Evolutionary conservation across 352 stramenopile species (phyloP), one percentile per base, ranked within the genome.

Genomic region (Phytophthora foliorum): DNA sequence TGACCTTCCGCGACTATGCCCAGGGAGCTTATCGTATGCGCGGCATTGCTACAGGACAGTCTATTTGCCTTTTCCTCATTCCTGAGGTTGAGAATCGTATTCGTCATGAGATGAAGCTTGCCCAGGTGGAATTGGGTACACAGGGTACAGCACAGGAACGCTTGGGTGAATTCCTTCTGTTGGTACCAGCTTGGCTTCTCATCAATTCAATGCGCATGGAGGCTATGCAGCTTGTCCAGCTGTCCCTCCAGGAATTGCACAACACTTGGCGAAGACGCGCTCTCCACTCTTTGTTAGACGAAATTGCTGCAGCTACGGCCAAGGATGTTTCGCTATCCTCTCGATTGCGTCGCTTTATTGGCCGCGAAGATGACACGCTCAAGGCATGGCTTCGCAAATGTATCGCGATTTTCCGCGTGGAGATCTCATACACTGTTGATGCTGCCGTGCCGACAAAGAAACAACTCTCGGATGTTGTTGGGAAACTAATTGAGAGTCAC

Each of bases 181-280:
- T 93, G 6, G 89, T 97, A 24, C 86, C 90, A 5, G 92, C 91
- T 5, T 99, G 98, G 98, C 88, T 99, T 29, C 92, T 98, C 53
- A 94, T 99, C 52, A 99, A 99, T 85, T 99, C 97, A 67, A 99
- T 99, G 97, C 97, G 97, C 27, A 99, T 98, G 67, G 98, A 99
- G 72, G 98, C 98, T 60, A 98, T 99, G 88, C 98, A 99, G 73
- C 98, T 99, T 44, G 91, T 98, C n/a, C 94, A 99, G 75, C 82
- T 99, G 14, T 99, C 95, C 48, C 62, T 97, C 41, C 92, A 98
- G 71, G 97, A 99, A 65, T 91, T 99, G 62, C 97, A 96, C 69
- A 99, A 99, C 72, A 98, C 98, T 31, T 99, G 97, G 83, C 90
- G 98, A 21, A 99, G 99, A 57, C 80, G 93, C 48, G 90, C 97